Percentiles rank a stretch among this genome's conserved stretches.
These are phyloP conservation scores for Fusarium keratoplasticum DNA, from an alignment of 2,329 filamentous ascomycete species.

Conservation along the genomic window DNA sequence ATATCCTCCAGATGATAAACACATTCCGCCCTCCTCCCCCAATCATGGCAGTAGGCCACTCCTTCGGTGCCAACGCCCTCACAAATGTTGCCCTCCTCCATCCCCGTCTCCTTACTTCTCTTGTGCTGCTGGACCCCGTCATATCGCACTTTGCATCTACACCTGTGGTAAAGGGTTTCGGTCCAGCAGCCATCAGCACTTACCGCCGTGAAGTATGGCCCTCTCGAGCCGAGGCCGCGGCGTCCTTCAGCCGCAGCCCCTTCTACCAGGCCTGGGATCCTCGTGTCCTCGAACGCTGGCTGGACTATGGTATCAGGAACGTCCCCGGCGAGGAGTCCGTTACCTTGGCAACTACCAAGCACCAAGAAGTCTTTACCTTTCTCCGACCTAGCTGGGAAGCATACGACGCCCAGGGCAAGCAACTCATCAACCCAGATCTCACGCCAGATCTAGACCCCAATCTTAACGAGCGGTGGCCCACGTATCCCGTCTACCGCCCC, in stretches of 20 bases:
- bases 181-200: constrained; percentile 71
- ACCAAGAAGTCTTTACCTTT: constrained; percentile 83
- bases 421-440: constrained; percentile 53
- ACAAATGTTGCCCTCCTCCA: constrained; percentile 79
- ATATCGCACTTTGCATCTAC: constrained; percentile 64
- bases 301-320: constrained; percentile 79
- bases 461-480: constrained; percentile 49
- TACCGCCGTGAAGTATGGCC: constrained; percentile 86
- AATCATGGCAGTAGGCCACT: constrained; percentile 87
- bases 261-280: constrained; percentile 89
- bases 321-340: constrained; percentile 63
- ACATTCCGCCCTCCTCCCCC: constrained; percentile 83
- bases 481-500: constrained; percentile 73
- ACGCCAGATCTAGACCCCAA: constrained; percentile 60
- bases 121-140: constrained; percentile 88
- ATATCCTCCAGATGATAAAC: constrained; percentile 88
- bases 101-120: constrained; percentile 79
- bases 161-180: constrained; percentile 48
- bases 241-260: constrained; percentile 69
- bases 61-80: constrained; percentile 84
- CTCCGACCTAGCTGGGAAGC: constrained; percentile 69
- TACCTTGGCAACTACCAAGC: constrained; percentile 83
- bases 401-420: constrained; percentile 51
- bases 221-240: constrained; percentile 74
- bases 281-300: constrained; percentile 73